phyloP scores from a whole-genome alignment of 2,329 filamentous ascomycete species.

The Lasiodiplodia hormozganensis region DNA sequence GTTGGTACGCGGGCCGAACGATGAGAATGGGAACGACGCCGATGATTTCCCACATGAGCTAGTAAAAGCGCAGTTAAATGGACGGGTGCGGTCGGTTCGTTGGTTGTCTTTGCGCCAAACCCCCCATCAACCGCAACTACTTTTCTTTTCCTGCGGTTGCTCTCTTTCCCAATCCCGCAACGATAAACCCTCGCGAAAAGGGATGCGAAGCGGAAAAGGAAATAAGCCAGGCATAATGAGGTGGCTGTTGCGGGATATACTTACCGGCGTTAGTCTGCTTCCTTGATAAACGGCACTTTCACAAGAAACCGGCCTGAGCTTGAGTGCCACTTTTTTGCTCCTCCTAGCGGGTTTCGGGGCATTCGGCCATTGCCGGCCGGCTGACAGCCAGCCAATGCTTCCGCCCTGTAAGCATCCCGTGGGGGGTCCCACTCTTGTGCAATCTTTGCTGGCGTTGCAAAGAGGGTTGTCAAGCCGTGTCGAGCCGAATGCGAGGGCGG shows the following conservation, averaged over 20 bases:
- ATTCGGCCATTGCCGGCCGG: neutral
- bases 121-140: neutral
- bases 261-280: neutral
- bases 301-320: neutral
- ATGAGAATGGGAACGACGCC: neutral
- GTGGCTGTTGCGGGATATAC: neutral
- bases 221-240: neutral
- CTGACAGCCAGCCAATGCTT: neutral
- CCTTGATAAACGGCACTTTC: neutral
- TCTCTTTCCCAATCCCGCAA: neutral
- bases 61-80: neutral
- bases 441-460: neutral
- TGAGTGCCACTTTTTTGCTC: neutral
- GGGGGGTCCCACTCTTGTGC: neutral
- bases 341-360: neutral
- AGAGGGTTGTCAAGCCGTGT: constrained; percentile 3
- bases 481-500: constrained; percentile 7
- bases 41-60: neutral
- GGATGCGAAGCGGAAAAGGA: neutral
- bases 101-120: neutral
- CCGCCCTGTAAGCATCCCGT: neutral
- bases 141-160: neutral
- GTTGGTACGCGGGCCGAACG: neutral
- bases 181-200: neutral
- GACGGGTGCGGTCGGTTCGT: neutral